Evolutionary conservation across 2,329 filamentous ascomycete genomes (phyloP), one percentile per base, ranked within the genome.

Genomic region (Fusarium agapanthi): DNA sequence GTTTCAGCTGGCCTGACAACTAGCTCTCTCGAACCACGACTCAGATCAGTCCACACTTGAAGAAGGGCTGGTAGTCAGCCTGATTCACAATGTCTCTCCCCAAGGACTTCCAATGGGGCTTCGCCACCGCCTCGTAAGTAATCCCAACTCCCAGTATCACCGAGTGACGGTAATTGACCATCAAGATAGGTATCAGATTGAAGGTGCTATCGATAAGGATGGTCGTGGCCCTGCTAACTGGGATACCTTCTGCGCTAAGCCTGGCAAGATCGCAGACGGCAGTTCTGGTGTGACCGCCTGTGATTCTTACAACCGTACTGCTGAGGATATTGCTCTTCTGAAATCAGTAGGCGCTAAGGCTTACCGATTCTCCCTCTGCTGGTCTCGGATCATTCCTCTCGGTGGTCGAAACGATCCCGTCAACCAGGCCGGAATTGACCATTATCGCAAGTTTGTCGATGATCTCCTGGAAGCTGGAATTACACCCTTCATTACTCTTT

Each of bases 361-460:
- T 41, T 97, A 97, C 84, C 92, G 94, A 55, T 97, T 97, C 84
- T 96, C 93, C 54, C 86, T 97, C 71, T 93, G 93, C 26, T 97
- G 92, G 93, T 91, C 93, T 30, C 91, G 94, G 69, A 91, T 97
- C 77, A 95, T 97, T 76, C 94, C 94, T 9, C 86, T 94, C n/a
- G 94, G 94, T 62, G 94, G 94, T 59, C 92, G 94, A 71, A 87
- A 93, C 69, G 94, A 97, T 80, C 92, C 93, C 28, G 80, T 97
- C 83, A 97, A 97, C 84, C 87, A 93, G 77, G 88, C 89, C 65
- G 94, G 94, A 32, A 83, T 97, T 44, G 88, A 92, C 75, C 92
- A 93, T 84, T 97, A 97, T 81, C 86, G 90, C 79, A 90, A 91
- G 77, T 91, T 97, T 70, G 90, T 95, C 47, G 92, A 96, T 79